Evolutionary conservation across 1,284 basidiomycete genomes (phyloP).

Genomic region (Earliella scabrosa): DNA sequence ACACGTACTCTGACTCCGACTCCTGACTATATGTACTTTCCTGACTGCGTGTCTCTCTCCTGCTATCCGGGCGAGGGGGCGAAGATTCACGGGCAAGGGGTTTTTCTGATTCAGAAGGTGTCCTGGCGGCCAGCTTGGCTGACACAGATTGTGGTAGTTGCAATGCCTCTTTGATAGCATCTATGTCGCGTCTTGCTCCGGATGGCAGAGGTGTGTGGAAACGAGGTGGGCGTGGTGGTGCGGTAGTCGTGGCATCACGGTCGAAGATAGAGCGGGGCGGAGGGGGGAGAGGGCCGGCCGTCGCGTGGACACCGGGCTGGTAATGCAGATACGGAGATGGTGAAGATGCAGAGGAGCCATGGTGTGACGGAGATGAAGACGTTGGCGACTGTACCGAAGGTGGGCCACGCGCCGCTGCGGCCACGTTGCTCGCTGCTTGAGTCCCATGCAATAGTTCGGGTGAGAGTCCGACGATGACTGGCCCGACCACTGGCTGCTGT

Average conservation of each 20-base stretch:
- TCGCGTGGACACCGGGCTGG: conserved; percentile 69
- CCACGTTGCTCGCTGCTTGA: neutral
- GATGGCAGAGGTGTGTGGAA: conserved; percentile 53
- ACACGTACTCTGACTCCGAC: conserved; percentile 18
- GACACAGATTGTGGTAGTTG: conserved; percentile 60
- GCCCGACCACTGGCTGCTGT: conserved; percentile 58
- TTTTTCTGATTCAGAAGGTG: conserved; percentile 16
- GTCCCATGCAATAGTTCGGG: conserved; percentile 28
- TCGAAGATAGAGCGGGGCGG: conserved; percentile 62
- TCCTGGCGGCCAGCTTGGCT: conserved; percentile 45
- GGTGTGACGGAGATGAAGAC: conserved; percentile 6
- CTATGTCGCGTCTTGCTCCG: conserved; percentile 46
- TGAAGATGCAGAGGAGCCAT: conserved; percentile 10
- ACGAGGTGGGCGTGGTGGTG: conserved; percentile 70
- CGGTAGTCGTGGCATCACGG: conserved; percentile 42
- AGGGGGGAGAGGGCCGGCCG: conserved; percentile 71
- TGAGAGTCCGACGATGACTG: conserved; percentile 53
- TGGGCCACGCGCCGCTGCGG: conserved; percentile 1
- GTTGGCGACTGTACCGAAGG: conserved; percentile 15
- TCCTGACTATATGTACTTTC: conserved; percentile 15
- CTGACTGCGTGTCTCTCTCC: conserved; percentile 2
- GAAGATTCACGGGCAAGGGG: conserved; percentile 6
- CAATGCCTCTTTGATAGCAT: conserved; percentile 58
- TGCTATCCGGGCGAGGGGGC: conserved; percentile 5
- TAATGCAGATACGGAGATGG: conserved; percentile 55